These are phyloP conservation scores for Trametes versicolor DNA, from an alignment of 1,284 basidiomycete species.

Conservation along the genomic window DNA sequence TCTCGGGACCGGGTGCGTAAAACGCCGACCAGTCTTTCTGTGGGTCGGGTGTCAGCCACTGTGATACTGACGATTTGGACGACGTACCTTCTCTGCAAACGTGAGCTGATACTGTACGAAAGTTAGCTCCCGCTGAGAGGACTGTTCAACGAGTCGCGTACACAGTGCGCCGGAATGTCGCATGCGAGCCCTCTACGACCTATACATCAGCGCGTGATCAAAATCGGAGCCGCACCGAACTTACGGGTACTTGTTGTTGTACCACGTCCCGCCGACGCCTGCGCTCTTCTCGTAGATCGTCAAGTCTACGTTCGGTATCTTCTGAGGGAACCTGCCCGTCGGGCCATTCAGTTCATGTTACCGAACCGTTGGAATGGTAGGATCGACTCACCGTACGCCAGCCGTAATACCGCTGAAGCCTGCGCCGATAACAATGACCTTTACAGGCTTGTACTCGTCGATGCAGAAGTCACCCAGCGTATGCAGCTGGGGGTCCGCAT, in stretches of 20 bases:
- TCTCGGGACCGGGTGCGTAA: conserved; percentile 67
- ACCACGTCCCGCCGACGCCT: conserved; percentile 71
- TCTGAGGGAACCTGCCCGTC: conserved; percentile 58
- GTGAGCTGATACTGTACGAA: conserved; percentile 62
- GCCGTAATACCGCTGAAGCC: conserved; percentile 66
- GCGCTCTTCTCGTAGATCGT: conserved; percentile 69
- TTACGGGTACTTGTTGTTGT: conserved; percentile 49
- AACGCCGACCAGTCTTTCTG: conserved; percentile 68
- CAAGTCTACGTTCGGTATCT: conserved; percentile 61
- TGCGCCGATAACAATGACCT: conserved; percentile 61
- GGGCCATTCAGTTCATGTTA: background rate
- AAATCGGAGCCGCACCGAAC: conserved; percentile 20
- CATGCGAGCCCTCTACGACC: conserved; percentile 57
- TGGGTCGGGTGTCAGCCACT: background rate
- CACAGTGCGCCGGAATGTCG: conserved; percentile 64
- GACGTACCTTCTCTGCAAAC: conserved; percentile 59
- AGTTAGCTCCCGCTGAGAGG: background rate
- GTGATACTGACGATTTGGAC: background rate
- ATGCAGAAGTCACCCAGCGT: conserved; percentile 47
- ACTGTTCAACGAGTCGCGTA: conserved; percentile 38
- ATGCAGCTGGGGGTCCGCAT: background rate
- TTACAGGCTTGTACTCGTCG: conserved; percentile 59
- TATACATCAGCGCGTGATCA: background rate
- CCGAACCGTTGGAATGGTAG: background rate
- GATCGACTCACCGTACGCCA: conserved; percentile 55